A percentile compares a stretch with the other conserved stretches of the same genome.
phyloP scores from a whole-genome alignment of 805 yeast species.

The Saitoella complicata region DNA sequence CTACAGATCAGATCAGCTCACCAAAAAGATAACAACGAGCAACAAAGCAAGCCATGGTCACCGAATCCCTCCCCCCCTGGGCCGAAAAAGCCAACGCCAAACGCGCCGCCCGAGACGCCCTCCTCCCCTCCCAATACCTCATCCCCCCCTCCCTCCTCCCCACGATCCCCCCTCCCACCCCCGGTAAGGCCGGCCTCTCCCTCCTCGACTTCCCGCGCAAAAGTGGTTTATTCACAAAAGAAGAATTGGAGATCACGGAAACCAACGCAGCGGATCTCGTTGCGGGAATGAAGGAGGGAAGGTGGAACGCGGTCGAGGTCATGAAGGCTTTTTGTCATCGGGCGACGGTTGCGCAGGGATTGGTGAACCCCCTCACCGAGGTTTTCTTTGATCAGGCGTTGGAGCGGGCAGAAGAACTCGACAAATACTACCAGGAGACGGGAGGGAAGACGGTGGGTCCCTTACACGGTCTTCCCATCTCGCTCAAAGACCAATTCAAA shows the following conservation, averaged over 20 bases:
- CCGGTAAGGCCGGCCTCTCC: background rate
- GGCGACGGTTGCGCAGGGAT: slow-evolving; percentile 42
- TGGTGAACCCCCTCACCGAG: slow-evolving; percentile 23
- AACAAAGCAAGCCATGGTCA: no score
- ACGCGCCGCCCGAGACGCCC: slow-evolving; percentile 11
- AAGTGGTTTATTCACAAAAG: slow-evolving; percentile 9
- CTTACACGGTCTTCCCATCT: slow-evolving; percentile 50
- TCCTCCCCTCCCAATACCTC: slow-evolving; percentile 12
- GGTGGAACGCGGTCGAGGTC: slow-evolving; percentile 30
- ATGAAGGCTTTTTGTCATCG: slow-evolving; percentile 41
- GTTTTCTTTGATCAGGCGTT: slow-evolving; percentile 43
- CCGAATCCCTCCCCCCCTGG: slow-evolving; percentile 3
- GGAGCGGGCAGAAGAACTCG: slow-evolving; percentile 37
- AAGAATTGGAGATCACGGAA: slow-evolving; percentile 17
- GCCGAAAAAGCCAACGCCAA: slow-evolving; percentile 11
- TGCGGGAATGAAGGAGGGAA: slow-evolving; percentile 15
- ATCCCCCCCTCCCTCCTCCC: slow-evolving; percentile 15
- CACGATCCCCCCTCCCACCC: slow-evolving; percentile 2
- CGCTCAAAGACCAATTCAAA: slow-evolving; percentile 37
- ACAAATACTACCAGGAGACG: slow-evolving; percentile 30
- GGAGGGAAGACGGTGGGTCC: slow-evolving; percentile 39
- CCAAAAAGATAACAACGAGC: no score
- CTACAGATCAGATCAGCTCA: no score
- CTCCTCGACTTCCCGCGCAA: slow-evolving; percentile 14
- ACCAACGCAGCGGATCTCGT: slow-evolving; percentile 14